Percentiles rank a stretch among this genome's conserved stretches.
These are phyloP conservation scores for Hortaea werneckii DNA, from an alignment of 2,329 filamentous ascomycete species.

Conservation along the genomic window DNA sequence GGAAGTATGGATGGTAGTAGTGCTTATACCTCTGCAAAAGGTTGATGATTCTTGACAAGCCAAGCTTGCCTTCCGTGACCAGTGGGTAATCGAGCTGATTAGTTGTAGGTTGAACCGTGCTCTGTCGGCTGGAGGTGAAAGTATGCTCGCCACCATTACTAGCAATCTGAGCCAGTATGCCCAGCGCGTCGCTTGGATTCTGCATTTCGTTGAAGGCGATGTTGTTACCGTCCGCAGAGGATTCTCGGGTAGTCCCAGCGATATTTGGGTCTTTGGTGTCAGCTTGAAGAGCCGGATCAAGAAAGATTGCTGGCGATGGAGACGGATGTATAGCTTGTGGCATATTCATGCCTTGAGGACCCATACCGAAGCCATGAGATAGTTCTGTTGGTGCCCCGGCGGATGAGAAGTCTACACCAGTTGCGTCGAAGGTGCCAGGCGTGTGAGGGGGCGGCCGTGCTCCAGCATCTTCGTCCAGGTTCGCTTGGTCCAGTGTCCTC, in stretches of 20 bases:
- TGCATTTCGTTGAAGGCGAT: conserved; percentile 34
- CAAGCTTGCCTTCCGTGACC: conserved; percentile 32
- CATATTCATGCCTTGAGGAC: neutral
- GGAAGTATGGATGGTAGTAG: conserved; percentile 61
- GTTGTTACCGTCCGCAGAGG: conserved; percentile 20
- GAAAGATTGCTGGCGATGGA: conserved; percentile 16
- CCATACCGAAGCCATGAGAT: neutral
- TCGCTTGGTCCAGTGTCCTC: conserved; percentile 29
- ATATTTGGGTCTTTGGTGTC: conserved; percentile 9
- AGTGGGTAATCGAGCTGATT: conserved; percentile 31
- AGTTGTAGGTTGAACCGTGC: neutral
- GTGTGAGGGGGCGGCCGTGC: neutral
- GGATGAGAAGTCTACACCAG: neutral
- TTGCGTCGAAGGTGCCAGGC: neutral
- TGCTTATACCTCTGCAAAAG: conserved; percentile 51
- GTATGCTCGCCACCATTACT: conserved; percentile 9
- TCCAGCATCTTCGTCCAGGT: conserved; percentile 17
- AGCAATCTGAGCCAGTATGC: conserved; percentile 39
- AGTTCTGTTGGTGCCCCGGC: too few relatives aligned
- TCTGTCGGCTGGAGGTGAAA: neutral
- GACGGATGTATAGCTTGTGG: conserved; percentile 3
- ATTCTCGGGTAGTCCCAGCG: conserved; percentile 16
- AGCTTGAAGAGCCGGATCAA: conserved; percentile 22
- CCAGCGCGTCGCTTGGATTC: conserved; percentile 40
- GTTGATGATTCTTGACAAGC: conserved; percentile 39